Evolutionary conservation across 2,329 filamentous ascomycete species (phyloP).

Genomic region (Cytospora schulzeri): DNA sequence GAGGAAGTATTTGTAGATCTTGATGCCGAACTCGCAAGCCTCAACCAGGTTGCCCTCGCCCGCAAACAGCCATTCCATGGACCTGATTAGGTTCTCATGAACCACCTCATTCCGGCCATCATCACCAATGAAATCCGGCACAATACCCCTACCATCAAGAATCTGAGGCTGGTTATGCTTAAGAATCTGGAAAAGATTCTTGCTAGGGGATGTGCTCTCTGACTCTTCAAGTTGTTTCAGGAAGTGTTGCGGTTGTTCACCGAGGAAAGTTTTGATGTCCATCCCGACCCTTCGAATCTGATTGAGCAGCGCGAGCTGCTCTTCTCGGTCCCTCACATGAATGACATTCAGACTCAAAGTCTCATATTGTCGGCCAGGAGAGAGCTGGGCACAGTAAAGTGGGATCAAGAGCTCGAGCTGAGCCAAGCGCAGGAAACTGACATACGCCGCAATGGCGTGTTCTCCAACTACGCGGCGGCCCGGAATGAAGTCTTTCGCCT

Average conservation of each 20-base stretch:
- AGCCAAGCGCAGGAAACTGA: slow-evolving; percentile 73
- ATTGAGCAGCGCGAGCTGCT: slow-evolving; percentile 68
- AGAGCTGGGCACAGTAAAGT: slow-evolving; percentile 81
- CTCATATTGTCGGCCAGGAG: slow-evolving; percentile 63
- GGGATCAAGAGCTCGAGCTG: slow-evolving; percentile 79
- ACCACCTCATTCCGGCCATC: slow-evolving; percentile 44
- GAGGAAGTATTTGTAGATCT: slow-evolving; percentile 81
- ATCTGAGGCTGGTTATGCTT: slow-evolving; percentile 53
- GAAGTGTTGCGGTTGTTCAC: slow-evolving; percentile 62
- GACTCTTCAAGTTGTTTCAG: slow-evolving; percentile 49
- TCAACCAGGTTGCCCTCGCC: slow-evolving; percentile 55
- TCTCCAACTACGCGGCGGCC: slow-evolving; percentile 46
- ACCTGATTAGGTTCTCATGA: slow-evolving; percentile 67
- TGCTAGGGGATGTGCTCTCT: slow-evolving; percentile 42
- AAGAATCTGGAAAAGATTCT: slow-evolving; percentile 54
- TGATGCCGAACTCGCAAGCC: slow-evolving; percentile 53
- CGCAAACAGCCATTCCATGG: slow-evolving; percentile 82
- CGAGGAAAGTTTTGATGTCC: slow-evolving; percentile 72
- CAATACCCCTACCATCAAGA: slow-evolving; percentile 65
- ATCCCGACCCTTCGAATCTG: slow-evolving; percentile 77
- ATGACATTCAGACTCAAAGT: slow-evolving; percentile 78
- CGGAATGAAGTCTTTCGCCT: slow-evolving; percentile 41
- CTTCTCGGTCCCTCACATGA: slow-evolving; percentile 65
- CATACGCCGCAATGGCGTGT: slow-evolving; percentile 79
- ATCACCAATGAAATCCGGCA: slow-evolving; percentile 70